A percentile compares a stretch with the other conserved stretches of the same genome.
These are phyloP conservation scores for Penicillium sp. DNA, from an alignment of 2,329 filamentous ascomycete species.

Conservation along the genomic window DNA sequence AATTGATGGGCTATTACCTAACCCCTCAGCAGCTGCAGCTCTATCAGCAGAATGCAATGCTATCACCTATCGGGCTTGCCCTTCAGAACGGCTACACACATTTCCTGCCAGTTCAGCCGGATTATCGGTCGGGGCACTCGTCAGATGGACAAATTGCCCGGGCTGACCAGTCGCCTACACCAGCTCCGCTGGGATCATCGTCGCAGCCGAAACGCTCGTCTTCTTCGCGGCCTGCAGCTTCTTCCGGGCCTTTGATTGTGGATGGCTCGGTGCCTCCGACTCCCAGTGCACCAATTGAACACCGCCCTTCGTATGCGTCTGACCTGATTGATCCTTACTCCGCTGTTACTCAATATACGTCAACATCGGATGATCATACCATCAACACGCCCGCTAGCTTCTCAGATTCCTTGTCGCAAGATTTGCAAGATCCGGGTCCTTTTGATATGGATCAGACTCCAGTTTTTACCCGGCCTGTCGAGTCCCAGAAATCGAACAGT, in stretches of 20 bases:
- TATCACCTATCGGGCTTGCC: constrained; percentile 38
- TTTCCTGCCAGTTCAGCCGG: constrained; percentile 31
- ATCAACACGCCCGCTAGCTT: constrained; percentile 38
- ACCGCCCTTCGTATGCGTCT: constrained; percentile 30
- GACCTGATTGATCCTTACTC: constrained; percentile 38
- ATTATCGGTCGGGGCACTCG: constrained; percentile 32
- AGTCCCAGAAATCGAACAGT: constrained; percentile 19
- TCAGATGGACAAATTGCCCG: constrained; percentile 24
- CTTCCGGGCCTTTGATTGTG: constrained; percentile 45
- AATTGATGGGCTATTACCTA: constrained; percentile 48
- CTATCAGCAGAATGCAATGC: constrained; percentile 39
- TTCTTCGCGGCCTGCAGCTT: constrained; percentile 27
- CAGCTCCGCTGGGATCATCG: constrained; percentile 18
- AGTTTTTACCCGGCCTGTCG: constrained; percentile 27
- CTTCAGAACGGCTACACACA: constrained; percentile 41
- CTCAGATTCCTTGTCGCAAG: constrained; percentile 40
- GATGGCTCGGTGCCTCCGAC: constrained; percentile 45
- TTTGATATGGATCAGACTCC: constrained; percentile 36
- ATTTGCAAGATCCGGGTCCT: constrained; percentile 36
- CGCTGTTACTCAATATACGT: constrained; percentile 40
- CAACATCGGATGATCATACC: constrained; percentile 40
- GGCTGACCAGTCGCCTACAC: constrained; percentile 24
- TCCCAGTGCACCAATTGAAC: constrained; percentile 29
- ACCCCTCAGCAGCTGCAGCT: constrained; percentile 44
- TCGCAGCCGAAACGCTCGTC: constrained; percentile 21